These are phyloP conservation scores for Apiospora koreana DNA, from an alignment of 2,329 filamentous ascomycete species.

Conservation along the genomic window DNA sequence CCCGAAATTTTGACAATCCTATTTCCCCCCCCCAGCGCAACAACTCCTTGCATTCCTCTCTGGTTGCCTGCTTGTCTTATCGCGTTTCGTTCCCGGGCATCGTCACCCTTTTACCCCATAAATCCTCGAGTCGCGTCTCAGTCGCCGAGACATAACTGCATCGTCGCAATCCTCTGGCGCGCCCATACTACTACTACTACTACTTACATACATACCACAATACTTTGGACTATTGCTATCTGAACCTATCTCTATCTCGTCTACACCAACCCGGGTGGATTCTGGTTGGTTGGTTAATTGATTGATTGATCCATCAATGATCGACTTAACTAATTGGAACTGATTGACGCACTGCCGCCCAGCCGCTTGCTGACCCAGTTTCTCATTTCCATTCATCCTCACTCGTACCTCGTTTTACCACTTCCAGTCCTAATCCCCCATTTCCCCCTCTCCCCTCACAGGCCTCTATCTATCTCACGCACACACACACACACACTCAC, in stretches of 20 bases:
- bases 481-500: background rate
- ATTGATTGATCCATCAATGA: conserved; percentile 4
- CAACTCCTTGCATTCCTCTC: conserved; percentile 9
- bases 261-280: background rate
- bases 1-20: conserved; percentile 5
- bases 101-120: conserved; percentile 10
- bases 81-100: background rate
- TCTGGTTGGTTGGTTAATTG: conserved; percentile 1
- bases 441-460: background rate
- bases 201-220: too few species aligned
- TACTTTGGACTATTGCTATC: background rate
- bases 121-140: conserved; percentile 10
- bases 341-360: conserved; percentile 7
- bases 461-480: background rate
- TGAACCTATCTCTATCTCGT: background rate
- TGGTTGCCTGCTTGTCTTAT: conserved; percentile 10
- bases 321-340: conserved; percentile 7
- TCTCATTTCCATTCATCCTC: conserved; percentile 4
- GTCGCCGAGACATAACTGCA: conserved; percentile 10
- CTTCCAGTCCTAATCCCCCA: background rate
- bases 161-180: conserved; percentile 12
- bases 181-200: background rate
- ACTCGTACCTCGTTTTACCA: conserved; percentile 5
- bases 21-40: conserved; percentile 5
- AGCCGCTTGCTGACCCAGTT: conserved; percentile 8